Conservation (phyloP, 2,329 filamentous ascomycete genomes). For the Teratosphaeria epicoccoides region DNA sequence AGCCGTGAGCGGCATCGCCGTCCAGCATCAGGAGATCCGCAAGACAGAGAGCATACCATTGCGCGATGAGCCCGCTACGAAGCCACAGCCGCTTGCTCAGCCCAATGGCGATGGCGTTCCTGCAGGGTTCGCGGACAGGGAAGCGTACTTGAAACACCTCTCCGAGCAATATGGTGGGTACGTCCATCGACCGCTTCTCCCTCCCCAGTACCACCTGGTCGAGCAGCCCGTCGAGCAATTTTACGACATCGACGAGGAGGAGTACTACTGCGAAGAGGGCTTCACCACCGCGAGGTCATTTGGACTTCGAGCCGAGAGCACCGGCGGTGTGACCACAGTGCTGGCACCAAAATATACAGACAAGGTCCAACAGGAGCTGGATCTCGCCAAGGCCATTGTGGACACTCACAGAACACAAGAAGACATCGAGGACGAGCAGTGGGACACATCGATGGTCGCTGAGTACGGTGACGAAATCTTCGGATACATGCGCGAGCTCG, state of each 20-base stretch:
- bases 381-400: slow-evolving; percentile 55
- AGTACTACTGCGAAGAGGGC: slow-evolving; percentile 60
- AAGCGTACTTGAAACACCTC: slow-evolving; percentile 6
- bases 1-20: slow-evolving; percentile 1
- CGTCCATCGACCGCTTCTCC: slow-evolving; percentile 2
- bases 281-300: slow-evolving; percentile 70
- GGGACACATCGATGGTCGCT: slow-evolving; percentile 95
- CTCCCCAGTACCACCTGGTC: slow-evolving; percentile 1
- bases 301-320: slow-evolving; percentile 60
- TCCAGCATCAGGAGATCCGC: slow-evolving; percentile 17
- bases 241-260: slow-evolving; percentile 49
- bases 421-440: slow-evolving; percentile 77
- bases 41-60: slow-evolving; percentile 20
- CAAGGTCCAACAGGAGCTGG: slow-evolving; percentile 62
- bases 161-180: slow-evolving; percentile 3
- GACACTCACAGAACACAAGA: slow-evolving; percentile 55
- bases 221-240: slow-evolving; percentile 8
- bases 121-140: slow-evolving; percentile 5
- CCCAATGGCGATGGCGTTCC: neutral
- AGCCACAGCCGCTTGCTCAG: slow-evolving; percentile 6
- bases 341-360: slow-evolving; percentile 59
- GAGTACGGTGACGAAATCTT: slow-evolving; percentile 97
- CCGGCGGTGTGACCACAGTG: slow-evolving; percentile 51
- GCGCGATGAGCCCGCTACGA: slow-evolving; percentile 15
- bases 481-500: slow-evolving; percentile 75